Evolutionary conservation across 2,329 filamentous ascomycete species (phyloP), one percentile per base, ranked within the genome.

Genomic region (Fusarium euwallaceae): DNA sequence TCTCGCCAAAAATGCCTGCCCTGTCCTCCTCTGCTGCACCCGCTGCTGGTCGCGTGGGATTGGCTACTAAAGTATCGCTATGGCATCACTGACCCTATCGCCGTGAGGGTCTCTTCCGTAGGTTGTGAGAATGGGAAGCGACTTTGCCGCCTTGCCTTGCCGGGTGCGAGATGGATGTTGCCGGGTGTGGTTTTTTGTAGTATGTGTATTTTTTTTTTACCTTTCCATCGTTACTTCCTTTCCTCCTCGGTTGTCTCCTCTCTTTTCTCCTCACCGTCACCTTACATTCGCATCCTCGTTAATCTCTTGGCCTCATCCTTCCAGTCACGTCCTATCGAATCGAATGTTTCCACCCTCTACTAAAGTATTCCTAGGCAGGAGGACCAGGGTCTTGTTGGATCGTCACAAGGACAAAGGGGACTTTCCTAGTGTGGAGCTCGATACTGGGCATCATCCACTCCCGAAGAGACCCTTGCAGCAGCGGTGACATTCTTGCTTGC

Each of bases 51-150:
- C 45, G 32, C 60, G n/a, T 51, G 63, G 34, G 69, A 74, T 74
- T 75, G 73, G 73, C 62, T 51, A 39, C 39, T 34, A 60, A 73
- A 71, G 67, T 71, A 27, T 73, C 73, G 61, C 65, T 48, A 64
- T 75, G 64, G 61, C 72, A 74, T 75, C 72, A 63, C 70, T 60
- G 22, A 39, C 27, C 45, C 48, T 20, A 16, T 36, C 39, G 14
- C n/a, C 17, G 32, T 34, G 32, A 34, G 32, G 4, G 32, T 34
- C 32, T 34, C 32, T 34, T 34, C 32, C 32, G 11, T 34, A 14
- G 5, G 32, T 34, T 58, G 29, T 37, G 48, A 53, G 48, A 48
- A 24, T 48, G 27, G 22, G 45, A 53, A 53, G 43, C 43, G 62
- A 67, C 59, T 8, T 67, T 63, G 45, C 64, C 64, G 64, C 64